Percentiles rank a stretch among this genome's conserved stretches.
Conservation (phyloP, 192 early-diverging fungal genomes). For the Coemansia asiatica region DNA sequence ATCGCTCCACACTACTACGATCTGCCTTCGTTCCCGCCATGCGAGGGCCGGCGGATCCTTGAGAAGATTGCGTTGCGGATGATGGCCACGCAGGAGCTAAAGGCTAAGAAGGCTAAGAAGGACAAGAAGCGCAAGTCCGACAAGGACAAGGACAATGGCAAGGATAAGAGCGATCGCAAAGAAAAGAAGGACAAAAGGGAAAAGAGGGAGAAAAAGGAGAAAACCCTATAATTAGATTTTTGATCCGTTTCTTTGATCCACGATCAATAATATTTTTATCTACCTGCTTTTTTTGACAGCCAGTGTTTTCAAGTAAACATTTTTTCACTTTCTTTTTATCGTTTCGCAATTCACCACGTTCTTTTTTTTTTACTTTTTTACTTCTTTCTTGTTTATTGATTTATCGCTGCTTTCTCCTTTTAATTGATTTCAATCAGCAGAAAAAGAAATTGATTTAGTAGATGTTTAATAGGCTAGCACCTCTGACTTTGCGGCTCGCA, state of each 20-base stretch:
- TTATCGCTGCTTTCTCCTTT: neutral
- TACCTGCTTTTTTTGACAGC: too few relatives aligned
- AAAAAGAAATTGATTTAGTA: too few relatives aligned
- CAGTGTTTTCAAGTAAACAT: neutral
- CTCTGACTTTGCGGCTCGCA: neutral
- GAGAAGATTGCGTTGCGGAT: slow-evolving; percentile 67
- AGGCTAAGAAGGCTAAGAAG: slow-evolving; percentile 56
- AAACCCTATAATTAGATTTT: slow-evolving; percentile 15
- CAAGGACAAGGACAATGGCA: slow-evolving; percentile 24
- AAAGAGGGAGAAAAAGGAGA: slow-evolving; percentile 34
- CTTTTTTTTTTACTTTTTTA: neutral
- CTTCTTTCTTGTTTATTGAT: too few relatives aligned
- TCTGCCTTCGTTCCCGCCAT: slow-evolving; percentile 84
- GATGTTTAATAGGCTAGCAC: neutral
- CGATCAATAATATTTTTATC: neutral
- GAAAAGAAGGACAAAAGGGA: slow-evolving; percentile 37
- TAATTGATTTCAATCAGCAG: neutral
- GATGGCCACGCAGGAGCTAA: slow-evolving; percentile 36
- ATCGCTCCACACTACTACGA: slow-evolving; percentile 92
- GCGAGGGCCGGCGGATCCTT: slow-evolving; percentile 84
- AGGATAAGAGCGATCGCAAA: slow-evolving; percentile 42
- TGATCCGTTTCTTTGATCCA: neutral
- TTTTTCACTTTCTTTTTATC: neutral
- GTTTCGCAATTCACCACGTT: neutral
- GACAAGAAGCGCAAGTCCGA: slow-evolving; percentile 26